These are phyloP conservation scores for Paecilomyces niveus DNA, from an alignment of 2,329 filamentous ascomycete genomes.

Conservation along the genomic window DNA sequence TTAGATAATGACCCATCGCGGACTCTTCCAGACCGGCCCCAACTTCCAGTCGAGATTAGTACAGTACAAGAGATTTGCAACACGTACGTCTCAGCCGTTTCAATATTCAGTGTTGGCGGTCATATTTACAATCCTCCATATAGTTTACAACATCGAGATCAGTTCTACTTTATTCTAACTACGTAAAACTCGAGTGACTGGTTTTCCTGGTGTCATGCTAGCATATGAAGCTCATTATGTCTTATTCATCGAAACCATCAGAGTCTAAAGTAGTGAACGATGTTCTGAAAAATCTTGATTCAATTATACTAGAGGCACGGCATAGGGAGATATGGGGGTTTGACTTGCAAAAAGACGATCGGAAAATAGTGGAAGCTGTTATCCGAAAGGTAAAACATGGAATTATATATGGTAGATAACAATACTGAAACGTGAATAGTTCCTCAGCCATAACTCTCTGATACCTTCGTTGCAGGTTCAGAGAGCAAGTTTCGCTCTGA, in stretches of 20 bases:
- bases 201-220: neutral
- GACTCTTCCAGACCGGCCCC: neutral
- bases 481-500: neutral
- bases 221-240: neutral
- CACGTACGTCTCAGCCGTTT: neutral
- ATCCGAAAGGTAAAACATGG: neutral
- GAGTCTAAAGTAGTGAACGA: neutral
- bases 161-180: neutral
- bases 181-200: neutral
- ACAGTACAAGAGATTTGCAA: too few species aligned
- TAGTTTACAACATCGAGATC: neutral
- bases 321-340: neutral
- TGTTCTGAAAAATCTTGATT: neutral
- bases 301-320: neutral
- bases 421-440: conserved; percentile 2
- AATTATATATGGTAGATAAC: neutral
- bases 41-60: too few species aligned
- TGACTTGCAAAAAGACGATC: neutral
- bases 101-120: neutral
- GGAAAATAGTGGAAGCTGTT: neutral
- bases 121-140: neutral
- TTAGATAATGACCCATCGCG: too few species aligned
- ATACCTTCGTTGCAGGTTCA: conserved; percentile 1
- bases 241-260: neutral
- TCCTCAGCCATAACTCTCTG: neutral